Evolutionary conservation across 176 grass and related monocot species (phyloP).

Genomic region (Musa beccarii): DNA sequence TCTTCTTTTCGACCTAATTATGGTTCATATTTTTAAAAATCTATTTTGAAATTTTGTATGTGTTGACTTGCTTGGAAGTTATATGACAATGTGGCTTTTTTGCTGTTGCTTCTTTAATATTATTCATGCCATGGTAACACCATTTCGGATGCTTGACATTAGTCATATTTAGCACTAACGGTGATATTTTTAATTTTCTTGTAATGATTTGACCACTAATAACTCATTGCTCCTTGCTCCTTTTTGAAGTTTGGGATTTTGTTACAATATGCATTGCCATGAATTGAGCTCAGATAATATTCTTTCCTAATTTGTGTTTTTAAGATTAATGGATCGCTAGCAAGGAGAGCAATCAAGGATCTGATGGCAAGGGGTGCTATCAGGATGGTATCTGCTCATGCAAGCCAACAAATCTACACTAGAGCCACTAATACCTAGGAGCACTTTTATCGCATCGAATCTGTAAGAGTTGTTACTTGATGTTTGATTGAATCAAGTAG

Average conservation of each 20-base stretch:
- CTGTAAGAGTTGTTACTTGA: too few species aligned
- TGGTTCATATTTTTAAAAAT: background rate
- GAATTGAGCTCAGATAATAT: background rate
- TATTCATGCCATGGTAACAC: background rate
- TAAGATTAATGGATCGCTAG: background rate
- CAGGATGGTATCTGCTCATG: background rate
- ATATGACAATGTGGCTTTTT: background rate
- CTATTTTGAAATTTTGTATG: background rate
- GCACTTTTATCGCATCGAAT: too few species aligned
- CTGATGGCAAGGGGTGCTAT: background rate
- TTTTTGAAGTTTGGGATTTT: background rate
- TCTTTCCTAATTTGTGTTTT: background rate
- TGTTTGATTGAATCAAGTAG: too few species aligned
- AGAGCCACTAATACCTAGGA: background rate
- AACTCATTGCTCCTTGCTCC: too few species aligned
- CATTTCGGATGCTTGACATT: background rate
- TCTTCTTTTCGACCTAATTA: background rate
- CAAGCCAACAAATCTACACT: background rate
- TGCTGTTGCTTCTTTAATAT: background rate
- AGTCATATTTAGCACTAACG: background rate
- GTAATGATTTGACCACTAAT: background rate
- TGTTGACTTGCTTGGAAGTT: background rate
- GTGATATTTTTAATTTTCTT: background rate
- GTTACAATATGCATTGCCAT: background rate
- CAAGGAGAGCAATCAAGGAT: constrained; percentile 1